Evolutionary conservation across 768 basidiomycete genomes (phyloP).

Genomic region (Phanerochaete sordida): DNA sequence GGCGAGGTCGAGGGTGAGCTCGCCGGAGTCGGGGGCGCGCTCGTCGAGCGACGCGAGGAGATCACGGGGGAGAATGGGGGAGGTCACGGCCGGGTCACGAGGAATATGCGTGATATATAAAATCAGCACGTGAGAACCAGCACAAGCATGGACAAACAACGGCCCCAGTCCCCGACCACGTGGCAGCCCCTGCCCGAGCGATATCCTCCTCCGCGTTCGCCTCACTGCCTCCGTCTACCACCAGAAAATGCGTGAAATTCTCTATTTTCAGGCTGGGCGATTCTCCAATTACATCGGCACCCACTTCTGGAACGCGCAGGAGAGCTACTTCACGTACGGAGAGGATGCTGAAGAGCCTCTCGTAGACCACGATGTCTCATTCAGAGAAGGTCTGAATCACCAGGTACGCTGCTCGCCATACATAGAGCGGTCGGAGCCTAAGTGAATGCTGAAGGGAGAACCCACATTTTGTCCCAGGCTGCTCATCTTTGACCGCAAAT

Average conservation of each 20-base stretch:
- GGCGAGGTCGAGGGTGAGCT: background rate
- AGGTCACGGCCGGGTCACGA: conserved; percentile 42
- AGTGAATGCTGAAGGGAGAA: conserved; percentile 33
- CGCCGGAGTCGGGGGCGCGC: conserved; percentile 7
- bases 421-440: conserved; percentile 1
- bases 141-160: conserved; percentile 10
- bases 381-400: conserved; percentile 53
- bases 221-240: no score
- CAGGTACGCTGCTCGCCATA: conserved; percentile 36
- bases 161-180: background rate
- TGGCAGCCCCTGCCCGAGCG: background rate
- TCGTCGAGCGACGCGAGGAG: conserved; percentile 24
- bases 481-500: conserved; percentile 65
- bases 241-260: conserved; percentile 38
- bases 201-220: background rate
- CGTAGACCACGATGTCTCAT: conserved; percentile 57
- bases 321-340: conserved; percentile 55
- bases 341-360: conserved; percentile 40
- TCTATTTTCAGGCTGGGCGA: conserved; percentile 73
- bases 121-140: conserved; percentile 10
- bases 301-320: conserved; percentile 83
- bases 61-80: conserved; percentile 38
- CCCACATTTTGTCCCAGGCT: conserved; percentile 57
- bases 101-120: conserved; percentile 9
- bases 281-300: conserved; percentile 67